Percentiles rank a stretch among this genome's conserved stretches.
Conservation (phyloP, 306 rosid species). For the Dalbergia cultrata region DNA sequence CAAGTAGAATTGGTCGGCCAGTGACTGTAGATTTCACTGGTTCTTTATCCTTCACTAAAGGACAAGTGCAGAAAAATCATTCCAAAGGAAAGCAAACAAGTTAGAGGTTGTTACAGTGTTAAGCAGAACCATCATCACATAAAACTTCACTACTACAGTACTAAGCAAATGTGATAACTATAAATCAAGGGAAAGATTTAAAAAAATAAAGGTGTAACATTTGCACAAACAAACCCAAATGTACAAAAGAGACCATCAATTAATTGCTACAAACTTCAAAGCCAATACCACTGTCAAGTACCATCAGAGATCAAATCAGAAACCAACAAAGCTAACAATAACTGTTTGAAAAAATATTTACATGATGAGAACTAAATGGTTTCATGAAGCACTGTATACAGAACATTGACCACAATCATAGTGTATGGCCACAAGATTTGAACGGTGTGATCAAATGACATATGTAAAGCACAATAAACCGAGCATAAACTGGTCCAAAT, state of each 20-base stretch:
- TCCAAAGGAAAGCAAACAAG: constrained; percentile 39
- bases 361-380: constrained; percentile 24
- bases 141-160: constrained; percentile 1
- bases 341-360: constrained; percentile 35
- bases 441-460: constrained; percentile 52
- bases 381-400: constrained; percentile 18
- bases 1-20: constrained; percentile 92
- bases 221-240: constrained; percentile 12
- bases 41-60: constrained; percentile 69
- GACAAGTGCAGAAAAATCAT: constrained; percentile 45
- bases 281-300: constrained; percentile 25
- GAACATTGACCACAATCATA: constrained; percentile 27
- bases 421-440: constrained; percentile 26
- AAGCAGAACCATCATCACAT: constrained; percentile 39
- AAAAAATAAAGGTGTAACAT: background rate
- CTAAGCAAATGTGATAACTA: constrained; percentile 33
- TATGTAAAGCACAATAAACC: constrained; percentile 52
- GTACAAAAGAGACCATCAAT: constrained; percentile 40
- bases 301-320: constrained; percentile 31
- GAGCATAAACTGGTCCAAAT: constrained; percentile 75
- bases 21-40: constrained; percentile 71
- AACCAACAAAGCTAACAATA: constrained; percentile 11
- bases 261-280: constrained; percentile 17
- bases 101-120: constrained; percentile 43
- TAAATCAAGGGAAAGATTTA: background rate